These are phyloP conservation scores for Kodamaea suecica DNA, from an alignment of 1,139 yeast genomes.

Conservation along the genomic window DNA sequence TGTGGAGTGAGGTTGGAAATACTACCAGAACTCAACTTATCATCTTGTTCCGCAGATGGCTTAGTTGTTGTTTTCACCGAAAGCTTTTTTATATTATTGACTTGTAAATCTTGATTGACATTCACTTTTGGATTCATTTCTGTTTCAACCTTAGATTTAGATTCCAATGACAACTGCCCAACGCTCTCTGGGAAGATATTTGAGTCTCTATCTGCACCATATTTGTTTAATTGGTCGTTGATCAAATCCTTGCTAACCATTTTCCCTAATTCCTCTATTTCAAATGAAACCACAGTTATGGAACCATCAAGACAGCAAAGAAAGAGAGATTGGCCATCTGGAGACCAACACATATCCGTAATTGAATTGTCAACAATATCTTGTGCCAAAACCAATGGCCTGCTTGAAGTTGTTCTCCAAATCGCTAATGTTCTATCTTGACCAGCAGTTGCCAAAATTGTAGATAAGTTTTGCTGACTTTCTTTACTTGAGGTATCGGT, in stretches of 20 bases:
- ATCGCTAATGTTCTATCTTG: constrained; percentile 71
- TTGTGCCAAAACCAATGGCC: constrained; percentile 63
- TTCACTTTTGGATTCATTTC: constrained; percentile 1
- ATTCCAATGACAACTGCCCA: constrained; percentile 72
- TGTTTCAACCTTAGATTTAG: constrained; percentile 35
- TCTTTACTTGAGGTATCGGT: not conserved
- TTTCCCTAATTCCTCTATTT: constrained; percentile 67
- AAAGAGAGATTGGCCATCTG: constrained; percentile 69
- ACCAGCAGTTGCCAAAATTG: constrained; percentile 74
- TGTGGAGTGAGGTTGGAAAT: constrained; percentile 15
- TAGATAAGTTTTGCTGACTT: constrained; percentile 26
- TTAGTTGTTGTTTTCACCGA: not conserved
- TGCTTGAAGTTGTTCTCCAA: constrained; percentile 62
- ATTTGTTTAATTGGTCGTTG: constrained; percentile 67
- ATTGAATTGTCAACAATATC: constrained; percentile 62
- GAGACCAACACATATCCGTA: constrained; percentile 76
- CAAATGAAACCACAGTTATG: constrained; percentile 68
- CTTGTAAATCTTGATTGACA: constrained; percentile 9
- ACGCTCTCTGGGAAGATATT: constrained; percentile 84
- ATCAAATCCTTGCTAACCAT: constrained; percentile 65
- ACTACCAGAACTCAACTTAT: constrained; percentile 3
- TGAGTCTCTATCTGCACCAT: constrained; percentile 86
- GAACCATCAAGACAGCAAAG: constrained; percentile 85
- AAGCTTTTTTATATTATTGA: too few relatives aligned
- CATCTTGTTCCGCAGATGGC: not conserved